phyloP scores from a whole-genome alignment of 148 eudicot genomes.

The Polygonum maritimum region DNA sequence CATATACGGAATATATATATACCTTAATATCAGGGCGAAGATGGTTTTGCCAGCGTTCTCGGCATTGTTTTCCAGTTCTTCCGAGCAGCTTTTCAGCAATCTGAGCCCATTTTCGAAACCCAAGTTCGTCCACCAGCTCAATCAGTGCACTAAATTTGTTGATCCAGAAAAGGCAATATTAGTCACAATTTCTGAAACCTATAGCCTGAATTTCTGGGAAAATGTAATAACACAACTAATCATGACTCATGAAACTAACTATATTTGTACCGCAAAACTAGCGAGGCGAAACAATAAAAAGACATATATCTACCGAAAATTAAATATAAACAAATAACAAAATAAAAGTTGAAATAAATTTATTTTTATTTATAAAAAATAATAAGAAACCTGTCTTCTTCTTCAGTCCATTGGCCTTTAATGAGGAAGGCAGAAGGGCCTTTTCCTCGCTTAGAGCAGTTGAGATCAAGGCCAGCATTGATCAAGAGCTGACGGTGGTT shows the following conservation, averaged over 20 bases:
- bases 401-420: conserved; percentile 75
- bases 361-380: background rate
- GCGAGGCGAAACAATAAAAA: background rate
- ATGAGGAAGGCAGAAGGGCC: conserved; percentile 16
- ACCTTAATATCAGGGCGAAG: conserved; percentile 75
- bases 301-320: background rate
- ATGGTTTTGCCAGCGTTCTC: conserved; percentile 84
- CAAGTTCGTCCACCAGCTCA: conserved; percentile 37
- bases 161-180: background rate
- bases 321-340: background rate
- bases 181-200: background rate
- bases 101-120: conserved; percentile 46
- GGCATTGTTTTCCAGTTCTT: conserved; percentile 77
- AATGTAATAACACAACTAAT: background rate
- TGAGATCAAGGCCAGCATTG: background rate
- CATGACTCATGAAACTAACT: background rate
- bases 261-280: no score
- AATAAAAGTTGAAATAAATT: background rate
- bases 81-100: conserved; percentile 45
- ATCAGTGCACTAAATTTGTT: conserved; percentile 30
- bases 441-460: conserved; percentile 13
- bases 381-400: conserved; percentile 55
- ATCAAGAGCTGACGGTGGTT: background rate
- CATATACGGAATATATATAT: background rate
- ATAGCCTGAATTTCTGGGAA: background rate